phyloP scores from a whole-genome alignment of 176 grass and related monocot genomes.

The Zoysia japonica region DNA sequence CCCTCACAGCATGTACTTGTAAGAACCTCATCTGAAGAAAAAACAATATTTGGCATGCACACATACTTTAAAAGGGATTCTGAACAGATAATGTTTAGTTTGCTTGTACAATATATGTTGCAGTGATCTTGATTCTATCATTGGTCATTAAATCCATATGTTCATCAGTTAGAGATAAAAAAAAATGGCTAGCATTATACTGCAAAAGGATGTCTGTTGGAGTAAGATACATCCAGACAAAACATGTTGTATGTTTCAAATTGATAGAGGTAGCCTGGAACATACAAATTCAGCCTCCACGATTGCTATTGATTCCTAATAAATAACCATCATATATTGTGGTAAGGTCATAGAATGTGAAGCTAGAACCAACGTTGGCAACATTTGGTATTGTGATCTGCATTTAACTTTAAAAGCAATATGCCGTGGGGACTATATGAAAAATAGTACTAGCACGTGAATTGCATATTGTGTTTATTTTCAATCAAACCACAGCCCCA shows the following conservation, averaged over 20 bases:
- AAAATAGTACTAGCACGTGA: too few relatives aligned
- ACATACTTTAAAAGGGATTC: conserved; percentile 28
- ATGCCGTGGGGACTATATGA: background rate
- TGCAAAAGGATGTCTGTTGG: conserved; percentile 31
- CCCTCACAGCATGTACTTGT: conserved; percentile 66
- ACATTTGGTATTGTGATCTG: conserved; percentile 72
- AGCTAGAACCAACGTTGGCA: conserved; percentile 73
- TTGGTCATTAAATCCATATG: background rate
- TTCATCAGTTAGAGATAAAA: conserved; percentile 48
- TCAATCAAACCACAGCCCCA: too few relatives aligned
- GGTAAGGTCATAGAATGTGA: conserved; percentile 77
- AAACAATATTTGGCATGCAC: background rate
- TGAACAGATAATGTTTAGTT: conserved; percentile 18
- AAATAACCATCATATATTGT: conserved; percentile 73
- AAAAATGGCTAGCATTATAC: conserved; percentile 66
- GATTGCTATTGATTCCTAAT: conserved; percentile 58
- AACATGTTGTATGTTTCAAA: conserved; percentile 3
- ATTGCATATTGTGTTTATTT: too few relatives aligned
- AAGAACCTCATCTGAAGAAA: conserved; percentile 59
- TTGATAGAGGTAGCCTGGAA: conserved; percentile 34
- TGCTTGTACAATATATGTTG: conserved; percentile 3
- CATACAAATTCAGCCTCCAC: conserved; percentile 84
- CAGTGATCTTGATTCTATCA: background rate
- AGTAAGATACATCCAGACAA: conserved; percentile 26
- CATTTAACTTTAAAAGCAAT: conserved; percentile 26